Evolutionary conservation across 345 rosid genomes (phyloP).

Genomic region (Cardamine resedifolia): DNA sequence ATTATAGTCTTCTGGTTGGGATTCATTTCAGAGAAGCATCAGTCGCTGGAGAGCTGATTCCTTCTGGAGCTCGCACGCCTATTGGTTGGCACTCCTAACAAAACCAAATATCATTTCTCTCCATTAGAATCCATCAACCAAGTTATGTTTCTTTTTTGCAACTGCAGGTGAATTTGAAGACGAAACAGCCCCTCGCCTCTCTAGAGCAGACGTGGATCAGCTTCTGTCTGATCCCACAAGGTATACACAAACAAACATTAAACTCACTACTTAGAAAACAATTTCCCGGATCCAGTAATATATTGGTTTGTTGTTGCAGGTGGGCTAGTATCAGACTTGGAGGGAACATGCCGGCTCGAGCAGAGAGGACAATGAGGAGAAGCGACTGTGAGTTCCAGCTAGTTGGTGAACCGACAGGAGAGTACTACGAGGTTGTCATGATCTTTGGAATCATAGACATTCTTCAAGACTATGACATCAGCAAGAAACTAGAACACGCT

Average conservation of each 20-base stretch:
- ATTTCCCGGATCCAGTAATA: background rate
- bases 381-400: conserved; percentile 61
- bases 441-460: conserved; percentile 90
- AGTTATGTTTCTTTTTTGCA: background rate
- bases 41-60: conserved; percentile 54
- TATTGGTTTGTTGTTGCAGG: conserved; percentile 42
- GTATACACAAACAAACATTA: conserved; percentile 11
- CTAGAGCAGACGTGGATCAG: conserved; percentile 41
- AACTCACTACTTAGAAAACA: background rate
- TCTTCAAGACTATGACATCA: conserved; percentile 90
- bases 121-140: background rate
- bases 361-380: conserved; percentile 72
- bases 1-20: conserved; percentile 88
- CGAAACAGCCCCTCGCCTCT: conserved; percentile 40
- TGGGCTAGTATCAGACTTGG: conserved; percentile 79
- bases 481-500: conserved; percentile 94
- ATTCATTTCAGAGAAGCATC: conserved; percentile 82
- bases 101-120: background rate
- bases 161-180: conserved; percentile 35
- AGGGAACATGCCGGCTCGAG: conserved; percentile 78
- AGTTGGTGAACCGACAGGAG: conserved; percentile 81
- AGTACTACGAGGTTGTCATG: conserved; percentile 76
- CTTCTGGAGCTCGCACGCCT: conserved; percentile 54
- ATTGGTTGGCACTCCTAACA: conserved; percentile 17
- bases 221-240: conserved; percentile 40